Evolutionary conservation across 495 filamentous ascomycete genomes (phyloP).

Genomic region (Cairneyella variabilis): DNA sequence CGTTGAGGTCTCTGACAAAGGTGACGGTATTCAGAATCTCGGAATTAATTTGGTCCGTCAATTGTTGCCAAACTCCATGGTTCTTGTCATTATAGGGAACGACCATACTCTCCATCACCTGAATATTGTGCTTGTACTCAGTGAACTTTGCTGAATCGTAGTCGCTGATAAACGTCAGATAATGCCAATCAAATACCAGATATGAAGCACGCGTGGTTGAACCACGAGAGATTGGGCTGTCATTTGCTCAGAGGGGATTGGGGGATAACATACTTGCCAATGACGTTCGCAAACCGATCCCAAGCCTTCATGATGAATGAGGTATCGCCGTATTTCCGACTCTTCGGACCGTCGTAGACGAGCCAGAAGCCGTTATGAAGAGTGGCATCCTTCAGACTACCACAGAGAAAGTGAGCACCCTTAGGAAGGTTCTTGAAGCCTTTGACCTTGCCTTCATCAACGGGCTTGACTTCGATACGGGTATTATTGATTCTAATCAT

Average conservation of each 20-base stretch:
- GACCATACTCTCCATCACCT: background rate
- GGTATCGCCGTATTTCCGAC: slow-evolving; percentile 23
- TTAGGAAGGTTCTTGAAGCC: slow-evolving; percentile 59
- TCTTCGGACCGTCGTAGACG: slow-evolving; percentile 19
- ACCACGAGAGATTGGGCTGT: background rate
- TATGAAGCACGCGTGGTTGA: background rate
- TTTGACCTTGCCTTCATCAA: slow-evolving; percentile 34
- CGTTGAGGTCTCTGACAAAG: slow-evolving; percentile 47
- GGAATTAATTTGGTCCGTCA: background rate
- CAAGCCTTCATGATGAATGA: slow-evolving; percentile 54
- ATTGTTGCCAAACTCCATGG: slow-evolving; percentile 17
- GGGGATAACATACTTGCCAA: slow-evolving; percentile 29
- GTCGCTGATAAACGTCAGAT: no score
- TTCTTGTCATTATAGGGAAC: background rate
- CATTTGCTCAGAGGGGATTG: no score
- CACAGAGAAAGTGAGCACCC: slow-evolving; percentile 57
- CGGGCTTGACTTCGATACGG: slow-evolving; percentile 33
- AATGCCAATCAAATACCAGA: background rate
- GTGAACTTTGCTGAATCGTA: no score
- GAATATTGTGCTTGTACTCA: background rate
- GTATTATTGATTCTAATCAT: slow-evolving; percentile 40
- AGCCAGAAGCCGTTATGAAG: slow-evolving; percentile 60
- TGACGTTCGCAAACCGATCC: slow-evolving; percentile 50
- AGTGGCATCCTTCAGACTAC: slow-evolving; percentile 39
- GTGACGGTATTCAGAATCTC: slow-evolving; percentile 34